phyloP scores from a whole-genome alignment of 139 green algal species.

The Chlorella sp. region DNA sequence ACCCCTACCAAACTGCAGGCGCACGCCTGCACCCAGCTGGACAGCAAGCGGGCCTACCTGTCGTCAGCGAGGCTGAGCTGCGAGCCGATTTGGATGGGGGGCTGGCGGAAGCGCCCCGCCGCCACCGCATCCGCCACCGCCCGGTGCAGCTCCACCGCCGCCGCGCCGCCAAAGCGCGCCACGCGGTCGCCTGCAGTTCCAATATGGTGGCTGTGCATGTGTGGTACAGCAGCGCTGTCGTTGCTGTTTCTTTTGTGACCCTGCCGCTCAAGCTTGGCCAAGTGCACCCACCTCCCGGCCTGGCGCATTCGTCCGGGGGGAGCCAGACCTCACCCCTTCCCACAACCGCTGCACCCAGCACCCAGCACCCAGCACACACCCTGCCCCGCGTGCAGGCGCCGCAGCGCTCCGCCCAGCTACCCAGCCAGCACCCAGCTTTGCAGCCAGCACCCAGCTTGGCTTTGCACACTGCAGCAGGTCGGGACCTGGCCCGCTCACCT shows the following conservation, averaged over 20 bases:
- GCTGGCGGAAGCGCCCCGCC: constrained; percentile 29
- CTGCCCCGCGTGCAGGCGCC: not conserved
- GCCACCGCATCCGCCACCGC: constrained; percentile 9
- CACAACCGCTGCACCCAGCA: not conserved
- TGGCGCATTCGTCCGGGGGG: no score
- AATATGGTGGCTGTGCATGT: no score
- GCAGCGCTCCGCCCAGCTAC: not conserved
- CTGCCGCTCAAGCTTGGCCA: constrained; percentile 29
- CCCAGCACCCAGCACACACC: not conserved
- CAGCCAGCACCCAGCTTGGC: not conserved
- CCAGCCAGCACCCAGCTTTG: not conserved
- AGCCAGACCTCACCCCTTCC: no score
- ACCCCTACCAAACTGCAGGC: no score
- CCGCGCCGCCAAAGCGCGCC: no score
- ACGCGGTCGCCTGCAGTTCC: no score
- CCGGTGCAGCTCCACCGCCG: not conserved
- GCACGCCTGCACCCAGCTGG: no score
- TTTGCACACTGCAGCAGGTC: no score
- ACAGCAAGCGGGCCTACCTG: constrained; percentile 29
- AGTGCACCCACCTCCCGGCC: no score
- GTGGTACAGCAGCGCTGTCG: no score
- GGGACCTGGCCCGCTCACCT: not conserved
- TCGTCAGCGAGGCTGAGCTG: constrained; percentile 38
- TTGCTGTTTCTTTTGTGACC: no score
- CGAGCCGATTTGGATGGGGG: constrained; percentile 46